Percentiles rank a stretch among this genome's conserved stretches.
phyloP scores from a whole-genome alignment of 1,284 basidiomycete species.

The Takashimella tepidaria region DNA sequence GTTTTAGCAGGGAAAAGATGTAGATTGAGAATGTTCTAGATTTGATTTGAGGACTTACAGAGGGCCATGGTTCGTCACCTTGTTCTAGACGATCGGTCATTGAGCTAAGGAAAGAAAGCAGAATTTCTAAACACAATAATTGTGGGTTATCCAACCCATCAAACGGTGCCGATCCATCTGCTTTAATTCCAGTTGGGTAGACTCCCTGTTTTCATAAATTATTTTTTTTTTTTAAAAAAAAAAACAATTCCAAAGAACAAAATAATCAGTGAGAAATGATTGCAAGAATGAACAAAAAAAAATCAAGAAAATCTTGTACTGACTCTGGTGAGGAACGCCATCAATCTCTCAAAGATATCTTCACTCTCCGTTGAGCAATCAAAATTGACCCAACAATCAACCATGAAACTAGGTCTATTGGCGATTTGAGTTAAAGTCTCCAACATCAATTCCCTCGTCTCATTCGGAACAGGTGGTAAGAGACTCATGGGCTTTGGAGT shows the following conservation, averaged over 20 bases:
- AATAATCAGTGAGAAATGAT: too few species aligned
- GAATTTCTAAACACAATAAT: conserved; percentile 80
- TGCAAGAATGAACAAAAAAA: too few species aligned
- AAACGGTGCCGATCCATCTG: conserved; percentile 44
- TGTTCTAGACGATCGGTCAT: conserved; percentile 76
- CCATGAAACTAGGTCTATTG: conserved; percentile 70
- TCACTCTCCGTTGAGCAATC: conserved; percentile 96
- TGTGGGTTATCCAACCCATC: conserved; percentile 70
- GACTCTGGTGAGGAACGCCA: conserved; percentile 80
- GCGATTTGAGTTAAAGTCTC: conserved; percentile 81
- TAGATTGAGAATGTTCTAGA: too few species aligned
- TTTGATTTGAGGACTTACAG: conserved; percentile 6
- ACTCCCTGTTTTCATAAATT: conserved; percentile 70
- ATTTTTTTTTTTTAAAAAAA: too few species aligned
- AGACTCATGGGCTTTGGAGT: conserved; percentile 45
- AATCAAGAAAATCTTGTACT: conserved; percentile 6
- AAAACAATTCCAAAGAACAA: too few species aligned
- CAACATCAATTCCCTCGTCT: conserved; percentile 82
- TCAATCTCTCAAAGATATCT: conserved; percentile 87
- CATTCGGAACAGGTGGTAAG: conserved; percentile 63
- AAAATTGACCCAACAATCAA: conserved; percentile 92
- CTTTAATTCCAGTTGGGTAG: conserved; percentile 54
- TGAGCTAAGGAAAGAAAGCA: conserved; percentile 79
- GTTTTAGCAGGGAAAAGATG: too few species aligned
- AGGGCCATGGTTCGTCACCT: conserved; percentile 61